Evolutionary conservation across 345 rosid genomes (phyloP).

Genomic region (Ricinus communis): DNA sequence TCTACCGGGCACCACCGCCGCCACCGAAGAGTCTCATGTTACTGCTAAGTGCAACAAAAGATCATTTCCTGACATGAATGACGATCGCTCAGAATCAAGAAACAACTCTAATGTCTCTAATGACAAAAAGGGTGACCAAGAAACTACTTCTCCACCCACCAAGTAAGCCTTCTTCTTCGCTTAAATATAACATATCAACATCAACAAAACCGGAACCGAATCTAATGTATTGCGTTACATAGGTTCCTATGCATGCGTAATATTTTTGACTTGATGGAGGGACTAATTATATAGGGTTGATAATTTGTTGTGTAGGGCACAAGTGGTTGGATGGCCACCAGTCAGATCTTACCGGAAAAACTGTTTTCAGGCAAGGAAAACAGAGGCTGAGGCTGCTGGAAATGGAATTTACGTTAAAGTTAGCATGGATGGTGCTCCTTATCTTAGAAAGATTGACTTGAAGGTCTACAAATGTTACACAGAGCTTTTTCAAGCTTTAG

Average conservation of each 20-base stretch:
- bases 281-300: neutral
- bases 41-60: conserved; percentile 33
- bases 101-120: neutral
- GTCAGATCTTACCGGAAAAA: conserved; percentile 63
- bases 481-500: conserved; percentile 55
- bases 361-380: conserved; percentile 37
- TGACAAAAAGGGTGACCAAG: conserved; percentile 18
- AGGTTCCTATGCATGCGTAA: neutral
- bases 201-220: too few species aligned
- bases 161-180: conserved; percentile 31
- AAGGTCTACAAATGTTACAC: conserved; percentile 51
- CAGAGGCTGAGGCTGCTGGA: conserved; percentile 27
- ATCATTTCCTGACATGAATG: conserved; percentile 38
- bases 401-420: conserved; percentile 60
- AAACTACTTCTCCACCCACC: conserved; percentile 27
- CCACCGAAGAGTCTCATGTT: neutral
- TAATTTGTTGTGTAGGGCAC: conserved; percentile 41
- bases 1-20: conserved; percentile 31
- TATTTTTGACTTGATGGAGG: neutral
- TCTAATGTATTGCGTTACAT: too few species aligned
- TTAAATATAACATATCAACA: too few species aligned
- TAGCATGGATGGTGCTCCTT: conserved; percentile 76
- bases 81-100: neutral
- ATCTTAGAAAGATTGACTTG: conserved; percentile 68
- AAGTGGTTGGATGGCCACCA: conserved; percentile 83